Base-by-base conservation (phyloP, 306 rosid genomes). In the Castanea sativa region DNA sequence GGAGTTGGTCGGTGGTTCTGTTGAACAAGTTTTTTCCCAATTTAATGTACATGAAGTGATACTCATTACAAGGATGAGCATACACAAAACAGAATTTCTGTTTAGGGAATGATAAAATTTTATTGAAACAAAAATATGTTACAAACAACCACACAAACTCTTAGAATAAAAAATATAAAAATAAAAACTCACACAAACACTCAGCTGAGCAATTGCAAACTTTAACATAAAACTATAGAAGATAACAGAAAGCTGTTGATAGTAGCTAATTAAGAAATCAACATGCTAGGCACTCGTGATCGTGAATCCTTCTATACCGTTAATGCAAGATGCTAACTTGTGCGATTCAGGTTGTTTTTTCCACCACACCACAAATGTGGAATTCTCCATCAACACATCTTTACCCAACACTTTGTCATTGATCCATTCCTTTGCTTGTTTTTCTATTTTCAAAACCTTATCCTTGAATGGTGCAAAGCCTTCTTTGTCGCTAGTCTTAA, bases 351-450 rank as follows among this genome's bases (percentile, higher is more conserved):
- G 89, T 5, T 92, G 93, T 23, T 8, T 21, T 2, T 79, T 82
- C 91, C 91, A 88, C 87, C 89, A 86, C 69, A 55, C 75, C 23
- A 69, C 45, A 45, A 91, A 85, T 29, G 86, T 87, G 21, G 98
- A 86, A 4, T 78, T 83, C 73, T 55, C 41, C 15, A 81, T 23
- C 67, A 94, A 80, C 33, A 89, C 88, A 32, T 91, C 90, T 60
- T 45, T 80, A 29, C 55, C 78, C 1, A 87, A 43, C 61, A 5
- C 78, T 1, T 27, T 1, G 0, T 25, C 7, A 0, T 55, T 15
- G 65, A 5, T n/a, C 98, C 99, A 92, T 4, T 61, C 57, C n/a
- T 70, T 56, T 11, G 88, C 55, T 10, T 65, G 49, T 20, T 2
- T 6, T 73, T 83, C 92, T 5, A 91, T 58, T 6, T 82, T 23